Conservation (phyloP, 495 filamentous ascomycete genomes). For the Cudoniella acicularis region DNA sequence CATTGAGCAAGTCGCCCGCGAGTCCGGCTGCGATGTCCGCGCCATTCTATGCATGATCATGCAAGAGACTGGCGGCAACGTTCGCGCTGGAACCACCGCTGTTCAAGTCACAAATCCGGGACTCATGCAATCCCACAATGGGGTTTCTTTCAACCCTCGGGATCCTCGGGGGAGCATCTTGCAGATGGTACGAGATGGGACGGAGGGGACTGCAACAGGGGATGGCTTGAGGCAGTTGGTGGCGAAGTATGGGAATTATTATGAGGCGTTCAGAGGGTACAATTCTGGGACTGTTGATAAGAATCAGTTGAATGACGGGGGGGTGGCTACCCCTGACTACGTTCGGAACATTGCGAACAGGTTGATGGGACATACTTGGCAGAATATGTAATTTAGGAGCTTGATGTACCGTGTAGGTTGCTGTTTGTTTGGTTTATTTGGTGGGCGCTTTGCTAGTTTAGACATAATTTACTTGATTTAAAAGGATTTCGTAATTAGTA, state of each 20-base stretch:
- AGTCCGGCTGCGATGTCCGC: slow-evolving; percentile 36
- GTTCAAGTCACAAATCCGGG: slow-evolving; percentile 28
- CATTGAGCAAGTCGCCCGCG: slow-evolving; percentile 28
- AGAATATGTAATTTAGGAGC: slow-evolving; percentile 4
- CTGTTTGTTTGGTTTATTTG: neutral
- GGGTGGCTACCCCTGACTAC: slow-evolving; percentile 32
- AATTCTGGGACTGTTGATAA: slow-evolving; percentile 37
- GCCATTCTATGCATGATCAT: slow-evolving; percentile 42
- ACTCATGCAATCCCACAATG: slow-evolving; percentile 14
- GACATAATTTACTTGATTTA: too few relatives aligned
- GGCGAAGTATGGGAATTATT: slow-evolving; percentile 30
- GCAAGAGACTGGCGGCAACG: slow-evolving; percentile 40
- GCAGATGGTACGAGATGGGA: slow-evolving; percentile 36
- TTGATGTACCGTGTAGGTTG: too few relatives aligned
- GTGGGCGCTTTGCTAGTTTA: too few relatives aligned
- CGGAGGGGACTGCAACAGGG: slow-evolving; percentile 30
- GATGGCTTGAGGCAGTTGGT: slow-evolving; percentile 25
- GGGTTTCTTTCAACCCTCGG: slow-evolving; percentile 1
- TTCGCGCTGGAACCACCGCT: slow-evolving; percentile 32
- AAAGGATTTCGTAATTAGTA: too few relatives aligned
- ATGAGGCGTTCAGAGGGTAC: slow-evolving; percentile 38
- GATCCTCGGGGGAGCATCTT: slow-evolving; percentile 30
- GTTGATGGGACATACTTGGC: slow-evolving; percentile 31
- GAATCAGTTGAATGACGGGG: slow-evolving; percentile 33
- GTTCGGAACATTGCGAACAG: slow-evolving; percentile 39